These are phyloP conservation scores for Torulaspora microellipsoides DNA, from an alignment of 805 yeast species.

Conservation along the genomic window DNA sequence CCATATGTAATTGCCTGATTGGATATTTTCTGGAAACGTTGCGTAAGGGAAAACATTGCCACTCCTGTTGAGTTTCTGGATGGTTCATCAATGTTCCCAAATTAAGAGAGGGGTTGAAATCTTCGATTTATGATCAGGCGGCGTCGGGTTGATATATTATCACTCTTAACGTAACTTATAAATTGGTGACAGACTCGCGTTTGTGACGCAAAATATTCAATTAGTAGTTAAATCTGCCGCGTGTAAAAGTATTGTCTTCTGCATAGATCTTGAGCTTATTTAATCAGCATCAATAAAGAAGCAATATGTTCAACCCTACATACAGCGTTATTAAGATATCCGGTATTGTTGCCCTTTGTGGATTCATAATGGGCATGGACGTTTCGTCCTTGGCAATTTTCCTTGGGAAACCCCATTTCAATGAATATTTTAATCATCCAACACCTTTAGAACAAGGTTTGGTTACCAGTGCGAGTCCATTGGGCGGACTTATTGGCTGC, in stretches of 20 bases:
- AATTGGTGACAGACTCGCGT: too few species aligned
- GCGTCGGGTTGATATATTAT: too few species aligned
- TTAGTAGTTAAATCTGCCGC: too few species aligned
- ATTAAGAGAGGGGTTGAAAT: too few species aligned
- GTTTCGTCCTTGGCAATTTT: slow-evolving; percentile 74
- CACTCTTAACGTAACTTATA: too few species aligned
- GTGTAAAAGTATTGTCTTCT: too few species aligned
- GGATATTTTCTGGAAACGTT: slow-evolving; percentile 46
- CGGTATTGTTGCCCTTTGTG: slow-evolving; percentile 57
- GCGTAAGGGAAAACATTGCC: slow-evolving; percentile 40
- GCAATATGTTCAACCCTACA: slow-evolving; percentile 10
- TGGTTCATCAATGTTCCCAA: too few species aligned
- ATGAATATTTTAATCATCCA: slow-evolving; percentile 49
- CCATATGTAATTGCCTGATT: slow-evolving; percentile 53
- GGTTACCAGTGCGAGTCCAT: slow-evolving; percentile 70
- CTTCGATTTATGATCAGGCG: too few species aligned
- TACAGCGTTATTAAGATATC: slow-evolving; percentile 54
- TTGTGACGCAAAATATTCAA: too few species aligned
- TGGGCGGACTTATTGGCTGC: slow-evolving; percentile 63
- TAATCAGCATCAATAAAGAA: too few species aligned
- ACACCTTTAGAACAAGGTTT: slow-evolving; percentile 60
- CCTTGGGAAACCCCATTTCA: slow-evolving; percentile 47
- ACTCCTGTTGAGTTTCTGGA: background rate
- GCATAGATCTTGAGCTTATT: too few species aligned
- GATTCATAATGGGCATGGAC: slow-evolving; percentile 74